Conservation (phyloP, 768 basidiomycete species). For the Lentinula detonsa region DNA sequence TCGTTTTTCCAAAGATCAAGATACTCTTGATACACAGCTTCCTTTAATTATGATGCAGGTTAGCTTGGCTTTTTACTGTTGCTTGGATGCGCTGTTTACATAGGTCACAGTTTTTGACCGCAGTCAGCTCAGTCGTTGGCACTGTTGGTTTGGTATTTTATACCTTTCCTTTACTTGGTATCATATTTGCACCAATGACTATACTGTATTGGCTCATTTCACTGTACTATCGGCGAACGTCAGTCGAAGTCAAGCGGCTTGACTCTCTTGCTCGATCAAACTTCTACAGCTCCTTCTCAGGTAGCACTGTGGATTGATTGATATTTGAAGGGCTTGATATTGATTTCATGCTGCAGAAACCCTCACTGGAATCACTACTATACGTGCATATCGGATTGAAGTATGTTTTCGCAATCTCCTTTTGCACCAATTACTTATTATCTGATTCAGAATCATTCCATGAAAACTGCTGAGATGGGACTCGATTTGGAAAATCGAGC, state of each 20-base stretch:
- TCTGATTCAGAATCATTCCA: conserved; percentile 36
- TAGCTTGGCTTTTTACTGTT: neutral
- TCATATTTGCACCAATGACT: conserved; percentile 49
- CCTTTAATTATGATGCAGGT: conserved; percentile 44
- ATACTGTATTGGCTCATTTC: conserved; percentile 48
- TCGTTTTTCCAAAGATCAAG: conserved; percentile 56
- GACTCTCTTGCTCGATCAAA: conserved; percentile 57
- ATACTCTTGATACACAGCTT: conserved; percentile 47
- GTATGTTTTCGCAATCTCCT: conserved; percentile 20
- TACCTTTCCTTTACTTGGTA: conserved; percentile 61
- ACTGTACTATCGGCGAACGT: conserved; percentile 52
- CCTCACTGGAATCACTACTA: conserved; percentile 57
- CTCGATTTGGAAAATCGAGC: conserved; percentile 58
- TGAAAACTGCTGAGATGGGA: conserved; percentile 44
- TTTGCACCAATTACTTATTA: neutral
- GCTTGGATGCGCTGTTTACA: neutral
- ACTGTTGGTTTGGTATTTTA: conserved; percentile 47
- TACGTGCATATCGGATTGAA: conserved; percentile 54
- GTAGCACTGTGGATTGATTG: conserved; percentile 19
- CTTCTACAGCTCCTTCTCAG: conserved; percentile 53
- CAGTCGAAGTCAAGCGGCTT: conserved; percentile 59
- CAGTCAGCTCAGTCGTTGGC: conserved; percentile 4
- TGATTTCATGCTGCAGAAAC: conserved; percentile 33
- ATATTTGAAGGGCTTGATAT: neutral
- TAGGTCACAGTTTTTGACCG: neutral